Evolutionary conservation across 2,329 filamentous ascomycete genomes (phyloP).

Genomic region (Claviceps spartinae): DNA sequence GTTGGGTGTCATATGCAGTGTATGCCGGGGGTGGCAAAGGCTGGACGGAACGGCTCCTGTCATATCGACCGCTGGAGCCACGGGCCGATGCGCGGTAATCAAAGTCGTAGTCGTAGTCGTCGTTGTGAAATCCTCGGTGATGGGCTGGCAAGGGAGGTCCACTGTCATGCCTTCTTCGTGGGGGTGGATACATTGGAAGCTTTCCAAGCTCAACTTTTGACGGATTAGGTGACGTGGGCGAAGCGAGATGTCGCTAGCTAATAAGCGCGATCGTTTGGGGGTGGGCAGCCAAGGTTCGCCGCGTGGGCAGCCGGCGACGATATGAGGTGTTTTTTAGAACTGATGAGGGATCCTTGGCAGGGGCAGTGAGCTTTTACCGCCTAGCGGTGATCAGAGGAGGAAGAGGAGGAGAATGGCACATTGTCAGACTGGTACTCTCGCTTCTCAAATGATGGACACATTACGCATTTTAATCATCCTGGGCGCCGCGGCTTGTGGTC

Average conservation of each 20-base stretch:
- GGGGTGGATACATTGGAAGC: background rate
- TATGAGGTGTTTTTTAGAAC: background rate
- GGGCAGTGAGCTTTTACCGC: background rate
- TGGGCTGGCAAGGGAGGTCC: constrained; percentile 1
- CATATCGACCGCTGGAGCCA: background rate
- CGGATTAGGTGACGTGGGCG: background rate
- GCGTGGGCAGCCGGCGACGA: too few relatives aligned
- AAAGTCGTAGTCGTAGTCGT: background rate
- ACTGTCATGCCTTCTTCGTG: constrained; percentile 2
- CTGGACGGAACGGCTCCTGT: background rate
- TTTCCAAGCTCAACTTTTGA: background rate
- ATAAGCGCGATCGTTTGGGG: background rate
- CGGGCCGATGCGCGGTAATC: background rate
- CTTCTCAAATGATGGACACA: too few relatives aligned
- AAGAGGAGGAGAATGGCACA: too few relatives aligned
- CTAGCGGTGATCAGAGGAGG: background rate
- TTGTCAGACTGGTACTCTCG: too few relatives aligned
- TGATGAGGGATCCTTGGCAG: background rate
- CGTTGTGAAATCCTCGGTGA: background rate
- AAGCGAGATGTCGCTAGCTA: background rate
- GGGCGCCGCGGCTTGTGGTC: too few relatives aligned
- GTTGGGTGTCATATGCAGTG: background rate
- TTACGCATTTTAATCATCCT: too few relatives aligned
- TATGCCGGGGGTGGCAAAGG: background rate
- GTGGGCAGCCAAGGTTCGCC: background rate